Percentiles rank a stretch among this genome's conserved stretches.
These are phyloP conservation scores for Termitomyces sp. DNA, from an alignment of 768 basidiomycete genomes.

Conservation along the genomic window DNA sequence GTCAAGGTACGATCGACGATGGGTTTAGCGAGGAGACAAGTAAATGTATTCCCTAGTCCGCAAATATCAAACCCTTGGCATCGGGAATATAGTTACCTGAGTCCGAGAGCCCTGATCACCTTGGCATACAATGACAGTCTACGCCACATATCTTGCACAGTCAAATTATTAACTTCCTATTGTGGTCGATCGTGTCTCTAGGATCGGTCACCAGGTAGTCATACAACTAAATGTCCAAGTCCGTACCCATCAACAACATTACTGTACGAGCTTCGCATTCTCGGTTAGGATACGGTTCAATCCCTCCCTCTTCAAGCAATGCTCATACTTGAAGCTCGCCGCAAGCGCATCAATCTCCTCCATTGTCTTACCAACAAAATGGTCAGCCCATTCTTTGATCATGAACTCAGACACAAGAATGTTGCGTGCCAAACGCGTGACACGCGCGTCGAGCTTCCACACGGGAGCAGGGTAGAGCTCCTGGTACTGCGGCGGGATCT, in stretches of 20 bases:
- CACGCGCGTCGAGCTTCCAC: conserved; percentile 54
- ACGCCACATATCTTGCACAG: neutral
- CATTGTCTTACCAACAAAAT: conserved; percentile 54
- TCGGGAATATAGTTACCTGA: neutral
- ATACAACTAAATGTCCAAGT: neutral
- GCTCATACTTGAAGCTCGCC: conserved; percentile 66
- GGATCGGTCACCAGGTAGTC: neutral
- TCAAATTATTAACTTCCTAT: neutral
- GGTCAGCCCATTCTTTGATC: conserved; percentile 68
- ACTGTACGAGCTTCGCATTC: conserved; percentile 28
- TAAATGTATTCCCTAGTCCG: neutral
- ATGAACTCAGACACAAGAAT: conserved; percentile 70
- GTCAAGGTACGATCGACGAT: neutral
- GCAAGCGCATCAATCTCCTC: conserved; percentile 69
- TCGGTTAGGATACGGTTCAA: conserved; percentile 52
- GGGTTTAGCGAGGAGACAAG: neutral
- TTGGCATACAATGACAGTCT: neutral
- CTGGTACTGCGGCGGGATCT: conserved; percentile 47
- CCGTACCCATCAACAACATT: neutral
- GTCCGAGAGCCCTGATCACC: neutral
- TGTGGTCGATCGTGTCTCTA: neutral
- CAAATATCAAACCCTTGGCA: neutral
- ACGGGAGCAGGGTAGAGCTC: conserved; percentile 59
- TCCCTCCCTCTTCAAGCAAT: conserved; percentile 64
- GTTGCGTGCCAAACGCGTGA: conserved; percentile 56